A percentile compares a stretch with the other conserved stretches of the same genome.
Conservation (phyloP, 192 early-diverging fungal species). For the Chytriomyces confervae region DNA sequence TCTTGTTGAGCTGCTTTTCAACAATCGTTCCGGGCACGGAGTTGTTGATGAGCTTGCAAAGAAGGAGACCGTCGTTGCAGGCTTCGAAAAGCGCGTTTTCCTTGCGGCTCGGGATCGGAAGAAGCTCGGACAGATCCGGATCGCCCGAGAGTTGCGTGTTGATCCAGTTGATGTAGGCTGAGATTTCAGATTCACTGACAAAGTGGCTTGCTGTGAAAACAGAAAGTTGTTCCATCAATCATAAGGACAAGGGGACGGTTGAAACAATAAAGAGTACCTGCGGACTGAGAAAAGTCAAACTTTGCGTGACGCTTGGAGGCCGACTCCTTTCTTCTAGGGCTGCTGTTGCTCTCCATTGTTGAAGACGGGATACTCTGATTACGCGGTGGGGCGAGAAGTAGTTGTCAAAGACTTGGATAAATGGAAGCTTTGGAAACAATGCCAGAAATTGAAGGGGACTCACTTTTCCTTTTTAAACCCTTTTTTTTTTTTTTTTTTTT, state of each 20-base stretch:
- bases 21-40: slow-evolving; percentile 46
- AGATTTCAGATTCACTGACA: slow-evolving; percentile 38
- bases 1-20: slow-evolving; percentile 38
- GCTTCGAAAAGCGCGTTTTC: slow-evolving; percentile 44
- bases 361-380: neutral
- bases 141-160: slow-evolving; percentile 43
- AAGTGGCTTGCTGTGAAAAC: slow-evolving; percentile 38
- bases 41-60: slow-evolving; percentile 55
- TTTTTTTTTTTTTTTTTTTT: neutral
- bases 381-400: neutral
- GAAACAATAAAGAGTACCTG: neutral
- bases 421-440: neutral
- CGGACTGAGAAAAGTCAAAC: slow-evolving; percentile 33
- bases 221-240: neutral
- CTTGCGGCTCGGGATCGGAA: slow-evolving; percentile 33
- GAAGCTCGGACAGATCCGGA: slow-evolving; percentile 26
- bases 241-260: slow-evolving; percentile 4
- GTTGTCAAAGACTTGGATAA: neutral
- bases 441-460: neutral
- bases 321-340: neutral
- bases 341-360: neutral
- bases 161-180: slow-evolving; percentile 51
- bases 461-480: neutral
- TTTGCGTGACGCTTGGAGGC: slow-evolving; percentile 9
- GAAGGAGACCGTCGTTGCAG: slow-evolving; percentile 45